Evolutionary conservation across 2,329 filamentous ascomycete species (phyloP).

Genomic region (Rhynchosporium secalis): DNA sequence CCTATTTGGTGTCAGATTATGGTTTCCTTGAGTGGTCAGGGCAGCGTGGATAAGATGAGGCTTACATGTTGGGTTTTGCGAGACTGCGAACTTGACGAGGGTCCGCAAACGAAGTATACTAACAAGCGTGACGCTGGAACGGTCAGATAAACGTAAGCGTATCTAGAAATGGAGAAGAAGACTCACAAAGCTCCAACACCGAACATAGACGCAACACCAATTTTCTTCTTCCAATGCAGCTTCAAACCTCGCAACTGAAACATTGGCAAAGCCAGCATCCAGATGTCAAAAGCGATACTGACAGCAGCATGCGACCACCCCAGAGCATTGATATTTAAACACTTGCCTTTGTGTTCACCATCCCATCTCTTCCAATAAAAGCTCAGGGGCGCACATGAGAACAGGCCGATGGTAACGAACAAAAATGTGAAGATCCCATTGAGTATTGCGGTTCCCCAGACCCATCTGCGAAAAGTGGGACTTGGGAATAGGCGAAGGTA

Average conservation of each 20-base stretch:
- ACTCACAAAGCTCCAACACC: constrained; percentile 30
- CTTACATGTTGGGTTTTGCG: constrained; percentile 28
- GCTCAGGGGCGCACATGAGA: constrained; percentile 53
- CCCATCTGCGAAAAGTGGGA: constrained; percentile 41
- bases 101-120: constrained; percentile 33
- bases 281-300: constrained; percentile 53
- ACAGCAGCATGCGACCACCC: constrained; percentile 54
- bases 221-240: constrained; percentile 50
- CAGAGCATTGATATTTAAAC: constrained; percentile 51
- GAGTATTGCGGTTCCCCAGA: constrained; percentile 47
- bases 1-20: constrained; percentile 1
- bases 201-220: constrained; percentile 53
- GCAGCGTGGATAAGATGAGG: not conserved
- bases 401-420: constrained; percentile 43
- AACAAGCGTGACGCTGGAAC: constrained; percentile 32
- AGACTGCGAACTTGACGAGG: constrained; percentile 30
- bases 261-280: constrained; percentile 53
- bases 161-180: not conserved
- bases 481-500: constrained; percentile 56
- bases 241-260: constrained; percentile 46
- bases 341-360: constrained; percentile 47
- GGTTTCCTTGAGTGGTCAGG: not conserved
- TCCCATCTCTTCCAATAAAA: constrained; percentile 57
- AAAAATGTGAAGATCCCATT: constrained; percentile 43
- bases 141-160: not conserved